These are phyloP conservation scores for Aspergillus nomiae DNA, from an alignment of 2,329 filamentous ascomycete genomes.

Conservation along the genomic window DNA sequence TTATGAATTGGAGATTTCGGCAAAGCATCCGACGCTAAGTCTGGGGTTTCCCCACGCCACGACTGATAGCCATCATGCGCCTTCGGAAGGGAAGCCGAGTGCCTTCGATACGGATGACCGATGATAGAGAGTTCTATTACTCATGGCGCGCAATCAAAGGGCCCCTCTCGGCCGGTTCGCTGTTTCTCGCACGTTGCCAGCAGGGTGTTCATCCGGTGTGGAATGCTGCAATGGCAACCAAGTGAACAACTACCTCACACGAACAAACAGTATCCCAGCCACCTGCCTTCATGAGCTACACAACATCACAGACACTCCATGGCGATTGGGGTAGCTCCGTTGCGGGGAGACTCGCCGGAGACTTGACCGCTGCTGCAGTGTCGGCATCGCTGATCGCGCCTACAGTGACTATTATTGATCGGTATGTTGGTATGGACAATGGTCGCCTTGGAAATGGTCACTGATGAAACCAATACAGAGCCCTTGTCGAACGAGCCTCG, in stretches of 20 bases:
- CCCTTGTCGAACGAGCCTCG: conserved; percentile 28
- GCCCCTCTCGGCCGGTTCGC: neutral
- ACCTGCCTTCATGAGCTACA: neutral
- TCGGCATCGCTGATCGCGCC: conserved; percentile 30
- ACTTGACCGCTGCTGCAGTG: conserved; percentile 26
- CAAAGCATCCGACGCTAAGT: neutral
- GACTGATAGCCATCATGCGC: neutral
- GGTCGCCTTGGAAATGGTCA: too few relatives aligned
- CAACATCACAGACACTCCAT: neutral
- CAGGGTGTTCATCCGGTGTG: neutral
- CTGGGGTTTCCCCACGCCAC: neutral
- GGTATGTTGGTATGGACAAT: conserved; percentile 14
- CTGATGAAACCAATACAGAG: conserved; percentile 11
- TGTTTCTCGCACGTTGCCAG: neutral
- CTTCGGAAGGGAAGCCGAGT: neutral
- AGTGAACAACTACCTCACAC: neutral
- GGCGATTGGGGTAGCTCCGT: neutral
- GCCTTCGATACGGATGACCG: neutral
- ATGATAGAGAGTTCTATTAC: neutral
- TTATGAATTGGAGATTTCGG: neutral
- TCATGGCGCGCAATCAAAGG: neutral
- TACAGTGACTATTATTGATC: conserved; percentile 30
- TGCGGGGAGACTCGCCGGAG: conserved; percentile 20
- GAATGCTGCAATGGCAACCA: neutral
- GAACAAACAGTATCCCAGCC: neutral